Evolutionary conservation across 208 protist species (phyloP).

Genomic region (Crithidia bombi): DNA sequence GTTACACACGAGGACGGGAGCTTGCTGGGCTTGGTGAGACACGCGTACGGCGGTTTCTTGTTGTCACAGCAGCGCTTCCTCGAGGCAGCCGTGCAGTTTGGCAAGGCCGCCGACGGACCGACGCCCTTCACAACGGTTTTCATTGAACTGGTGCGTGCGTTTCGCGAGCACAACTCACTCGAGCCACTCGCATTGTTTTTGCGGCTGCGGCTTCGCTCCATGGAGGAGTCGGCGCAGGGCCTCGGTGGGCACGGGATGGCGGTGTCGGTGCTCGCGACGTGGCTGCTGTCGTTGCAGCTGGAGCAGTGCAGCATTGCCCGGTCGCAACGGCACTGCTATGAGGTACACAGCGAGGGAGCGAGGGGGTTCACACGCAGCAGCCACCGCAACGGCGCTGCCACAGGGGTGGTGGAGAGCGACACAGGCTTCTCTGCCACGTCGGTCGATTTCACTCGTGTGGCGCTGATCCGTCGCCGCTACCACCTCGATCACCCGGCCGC

Average conservation of each 20-base stretch:
- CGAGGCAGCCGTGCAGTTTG: slow-evolving; percentile 28
- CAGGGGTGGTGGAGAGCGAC: background rate
- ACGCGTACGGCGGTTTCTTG: slow-evolving; percentile 25
- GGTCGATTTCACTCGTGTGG: slow-evolving; percentile 15
- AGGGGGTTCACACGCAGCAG: too few species aligned
- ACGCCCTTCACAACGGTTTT: slow-evolving; percentile 12
- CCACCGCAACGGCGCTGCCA: background rate
- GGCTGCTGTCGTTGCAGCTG: slow-evolving; percentile 23
- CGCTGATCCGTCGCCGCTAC: slow-evolving; percentile 29
- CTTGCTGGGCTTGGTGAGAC: slow-evolving; percentile 2
- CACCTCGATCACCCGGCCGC: slow-evolving; percentile 28
- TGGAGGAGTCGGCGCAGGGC: slow-evolving; percentile 17
- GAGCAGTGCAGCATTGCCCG: slow-evolving; percentile 27
- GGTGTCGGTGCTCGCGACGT: slow-evolving; percentile 30
- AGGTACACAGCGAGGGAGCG: background rate
- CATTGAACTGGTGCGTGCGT: slow-evolving; percentile 17
- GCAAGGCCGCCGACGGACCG: slow-evolving; percentile 13
- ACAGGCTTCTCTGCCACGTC: background rate
- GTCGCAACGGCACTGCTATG: slow-evolving; percentile 1
- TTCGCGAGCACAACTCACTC: slow-evolving; percentile 15
- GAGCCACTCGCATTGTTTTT: slow-evolving; percentile 21
- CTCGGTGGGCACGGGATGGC: slow-evolving; percentile 18
- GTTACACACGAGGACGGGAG: slow-evolving; percentile 3
- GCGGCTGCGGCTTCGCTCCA: slow-evolving; percentile 18
- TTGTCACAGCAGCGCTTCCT: slow-evolving; percentile 19